These are phyloP conservation scores for Calonectria pteridis DNA, from an alignment of 2,329 filamentous ascomycete genomes.

Conservation along the genomic window DNA sequence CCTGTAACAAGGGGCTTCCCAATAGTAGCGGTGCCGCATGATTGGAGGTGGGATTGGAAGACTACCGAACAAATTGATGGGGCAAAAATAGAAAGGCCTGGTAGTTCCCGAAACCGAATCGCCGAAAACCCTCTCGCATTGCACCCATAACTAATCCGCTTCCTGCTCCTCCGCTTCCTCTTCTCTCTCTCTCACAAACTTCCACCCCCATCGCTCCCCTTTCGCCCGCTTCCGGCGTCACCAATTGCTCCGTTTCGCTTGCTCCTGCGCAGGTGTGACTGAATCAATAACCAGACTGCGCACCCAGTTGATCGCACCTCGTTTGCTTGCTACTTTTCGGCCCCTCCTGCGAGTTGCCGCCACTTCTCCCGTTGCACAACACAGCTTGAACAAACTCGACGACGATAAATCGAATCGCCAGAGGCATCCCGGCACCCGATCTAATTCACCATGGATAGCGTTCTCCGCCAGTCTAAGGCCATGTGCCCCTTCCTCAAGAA, in stretches of 20 bases:
- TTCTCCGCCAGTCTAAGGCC: conserved; percentile 93
- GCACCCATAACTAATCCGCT: conserved; percentile 15
- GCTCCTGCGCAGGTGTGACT: conserved; percentile 6
- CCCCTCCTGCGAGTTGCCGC: conserved; percentile 15
- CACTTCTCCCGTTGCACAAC: neutral
- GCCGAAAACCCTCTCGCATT: conserved; percentile 25
- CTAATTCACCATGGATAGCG: conserved; percentile 79
- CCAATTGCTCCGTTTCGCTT: conserved; percentile 21
- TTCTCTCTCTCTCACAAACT: conserved; percentile 29
- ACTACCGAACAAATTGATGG: conserved; percentile 32
- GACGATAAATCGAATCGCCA: neutral
- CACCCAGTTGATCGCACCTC: neutral
- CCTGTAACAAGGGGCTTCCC: conserved; percentile 2
- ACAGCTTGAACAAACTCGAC: neutral
- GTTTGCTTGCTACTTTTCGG: neutral
- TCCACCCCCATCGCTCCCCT: conserved; percentile 2
- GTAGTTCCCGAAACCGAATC: conserved; percentile 38
- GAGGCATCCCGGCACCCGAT: conserved; percentile 13
- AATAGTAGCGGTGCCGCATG: neutral
- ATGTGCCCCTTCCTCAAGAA: conserved; percentile 98
- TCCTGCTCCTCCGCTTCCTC: conserved; percentile 20
- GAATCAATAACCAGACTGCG: neutral
- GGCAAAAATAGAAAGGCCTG: conserved; percentile 32
- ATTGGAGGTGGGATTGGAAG: neutral
- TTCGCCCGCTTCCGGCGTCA: neutral